phyloP scores from a whole-genome alignment of 345 rosid species.

The Eucalyptus grandis region DNA sequence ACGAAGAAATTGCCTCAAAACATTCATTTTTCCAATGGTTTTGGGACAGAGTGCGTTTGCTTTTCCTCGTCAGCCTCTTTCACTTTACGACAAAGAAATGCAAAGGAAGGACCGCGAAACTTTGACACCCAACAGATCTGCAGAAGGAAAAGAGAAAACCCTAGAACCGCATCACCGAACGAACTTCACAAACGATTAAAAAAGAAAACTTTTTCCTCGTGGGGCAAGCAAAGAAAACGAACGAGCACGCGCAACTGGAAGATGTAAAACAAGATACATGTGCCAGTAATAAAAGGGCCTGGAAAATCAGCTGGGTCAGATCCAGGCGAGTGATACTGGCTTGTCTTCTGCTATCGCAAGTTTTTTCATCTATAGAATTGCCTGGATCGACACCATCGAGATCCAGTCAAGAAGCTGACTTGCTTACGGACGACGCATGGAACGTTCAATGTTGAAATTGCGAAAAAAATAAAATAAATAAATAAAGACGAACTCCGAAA shows the following conservation, averaged over 20 bases:
- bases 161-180: not conserved
- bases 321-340: slow-evolving; percentile 10
- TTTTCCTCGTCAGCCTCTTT: not conserved
- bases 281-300: slow-evolving; percentile 6
- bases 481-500: not conserved
- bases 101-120: not conserved
- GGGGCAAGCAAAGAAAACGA: not conserved
- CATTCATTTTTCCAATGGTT: not conserved
- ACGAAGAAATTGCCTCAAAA: slow-evolving; percentile 10
- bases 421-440: not conserved
- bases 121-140: not conserved
- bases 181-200: not conserved
- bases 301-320: not conserved
- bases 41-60: slow-evolving; percentile 14
- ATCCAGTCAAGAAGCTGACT: slow-evolving; percentile 6
- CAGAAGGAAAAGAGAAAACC: not conserved
- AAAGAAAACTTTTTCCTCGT: not conserved
- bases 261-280: not conserved
- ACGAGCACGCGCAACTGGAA: not conserved
- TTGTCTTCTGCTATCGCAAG: not conserved
- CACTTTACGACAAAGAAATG: not conserved
- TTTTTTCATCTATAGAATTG: not conserved
- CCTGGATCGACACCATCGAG: not conserved
- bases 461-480: not conserved
- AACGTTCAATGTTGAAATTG: not conserved